Base-by-base conservation (phyloP, 495 filamentous ascomycete species). In the Xylaria flabelliformis region DNA sequence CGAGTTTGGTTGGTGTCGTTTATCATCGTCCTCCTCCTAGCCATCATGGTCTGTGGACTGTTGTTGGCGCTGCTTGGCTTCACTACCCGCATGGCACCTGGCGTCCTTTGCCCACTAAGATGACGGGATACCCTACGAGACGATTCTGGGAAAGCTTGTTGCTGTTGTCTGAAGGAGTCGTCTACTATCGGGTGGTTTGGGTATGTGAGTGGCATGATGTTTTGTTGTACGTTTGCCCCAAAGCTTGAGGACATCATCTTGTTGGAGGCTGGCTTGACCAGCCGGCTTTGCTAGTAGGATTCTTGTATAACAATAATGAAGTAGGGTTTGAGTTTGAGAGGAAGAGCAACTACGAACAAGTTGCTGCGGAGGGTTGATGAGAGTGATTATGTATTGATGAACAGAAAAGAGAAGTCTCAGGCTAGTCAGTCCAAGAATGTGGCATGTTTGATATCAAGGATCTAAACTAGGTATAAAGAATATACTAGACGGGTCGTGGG, bases 11-110 rank as follows among this genome's bases (percentile, higher is more conserved):
- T 83, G 61, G 80, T 83, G 63, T 91, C 86, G 72, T 85, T 81
- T 71, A 88, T 83, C 51, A 89, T 82, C 19, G 88, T 88, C 75
- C 86, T 85, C 74, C 88, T 82, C 73, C 87, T 82, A 67, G 83
- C 82, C 71, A 86, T 81, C 72, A 83, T 72, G 3, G 80, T 78
- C 39, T 90, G 86, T 24, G 92, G 92, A 79, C 91, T 94, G 82
- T 89, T 92, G 79, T 86, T 90, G 63, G 90, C 89, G 81, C 91
- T 92, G 36, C 83, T 86, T 7, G 90, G 88, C 80, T 94, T 93
- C 64, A 85, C 83, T 64, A 93, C 83, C 72, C 91, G 85, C 77
- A 88, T 85, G 72, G 83, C 76, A 26, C 78, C 80, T 24, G 77
- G 75, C 26, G 71, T 71, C 69, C 82, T 81, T 70, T 85, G 85